Base-by-base conservation (phyloP, 352 stramenopile genomes). In the Phytopythium kandeliae region DNA sequence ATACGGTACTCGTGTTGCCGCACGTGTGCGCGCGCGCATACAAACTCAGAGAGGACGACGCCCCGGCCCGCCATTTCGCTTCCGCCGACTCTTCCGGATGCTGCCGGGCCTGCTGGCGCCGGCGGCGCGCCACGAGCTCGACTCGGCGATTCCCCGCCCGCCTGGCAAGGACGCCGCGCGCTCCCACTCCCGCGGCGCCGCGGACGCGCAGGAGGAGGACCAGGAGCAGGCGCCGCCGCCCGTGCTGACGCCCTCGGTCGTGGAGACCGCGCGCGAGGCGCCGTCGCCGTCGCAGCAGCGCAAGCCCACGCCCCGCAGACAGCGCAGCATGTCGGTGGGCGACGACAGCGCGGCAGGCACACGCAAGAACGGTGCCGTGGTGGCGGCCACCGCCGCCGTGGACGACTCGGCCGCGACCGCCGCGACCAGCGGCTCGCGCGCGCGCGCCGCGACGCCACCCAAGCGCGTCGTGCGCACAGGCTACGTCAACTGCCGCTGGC, bases 401-500 rank as follows among this genome's bases (percentile, higher is more conserved):
- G 40, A 46, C 40, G 40, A 46, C 40, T 46, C 40, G 47, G 47
- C n/a, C 40, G 41, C 4, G 50, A 52, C 5, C 54, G 66, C 48
- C 30, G 42, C 24, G 15, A 51, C 43, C 24, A 57, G 22, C 22
- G 40, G 40, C 4, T 22, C 63, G 43, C 40, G 57, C 15, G 60
- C 67, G 40, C 24, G 36, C 38, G 41, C 60, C 21, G 36, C 59
- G 25, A n/a, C n/a, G n/a, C n/a, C n/a, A n/a, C 51, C 46, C n/a
- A 85, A 80, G 56, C 76, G 81, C 21, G 58, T 69, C 2, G 79
- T 93, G 38, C 75, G 74, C 51, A 77, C 71, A 4, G 75, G 74
- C 10, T 69, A 74, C 35, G 83, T 94, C 12, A 85, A 85, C 48
- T 92, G 80, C 41, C 73, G 75, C 36, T 94, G 83, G 83, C 67